A percentile compares a stretch with the other conserved stretches of the same genome.
Conservation (phyloP, 371 early-diverging fungal species). For the Syncephalastrum racemosum region DNA sequence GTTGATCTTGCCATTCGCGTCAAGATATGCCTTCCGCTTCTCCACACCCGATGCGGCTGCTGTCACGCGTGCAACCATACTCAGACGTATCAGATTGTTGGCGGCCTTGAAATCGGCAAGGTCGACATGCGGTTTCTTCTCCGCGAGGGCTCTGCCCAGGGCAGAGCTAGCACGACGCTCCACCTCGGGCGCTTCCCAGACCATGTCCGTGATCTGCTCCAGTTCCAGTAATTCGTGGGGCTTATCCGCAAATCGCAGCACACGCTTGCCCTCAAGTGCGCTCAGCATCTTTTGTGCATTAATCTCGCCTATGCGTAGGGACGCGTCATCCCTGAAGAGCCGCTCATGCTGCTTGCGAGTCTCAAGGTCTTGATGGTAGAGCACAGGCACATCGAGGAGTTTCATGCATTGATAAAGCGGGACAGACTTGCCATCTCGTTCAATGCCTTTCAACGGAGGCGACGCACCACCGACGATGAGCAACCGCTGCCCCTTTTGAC, state of each 20-base stretch:
- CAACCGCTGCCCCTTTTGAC: conserved; percentile 44
- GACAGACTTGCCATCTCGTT: conserved; percentile 4
- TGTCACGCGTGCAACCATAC: conserved; percentile 1
- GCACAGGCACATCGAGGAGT: conserved; percentile 22
- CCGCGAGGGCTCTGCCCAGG: conserved; percentile 32
- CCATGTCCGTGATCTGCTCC: conserved; percentile 24
- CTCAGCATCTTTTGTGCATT: conserved; percentile 45
- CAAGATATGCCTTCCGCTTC: conserved; percentile 3
- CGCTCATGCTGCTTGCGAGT: conserved; percentile 17
- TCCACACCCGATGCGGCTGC: conserved; percentile 11
- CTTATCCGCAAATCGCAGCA: conserved; percentile 10
- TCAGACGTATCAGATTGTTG: conserved; percentile 21
- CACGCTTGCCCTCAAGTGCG: conserved; percentile 24
- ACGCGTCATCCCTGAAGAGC: conserved; percentile 32
- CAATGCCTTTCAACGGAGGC: conserved; percentile 18
- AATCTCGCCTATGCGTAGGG: conserved; percentile 38
- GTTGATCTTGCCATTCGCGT: conserved; percentile 18
- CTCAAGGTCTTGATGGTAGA: conserved; percentile 9
- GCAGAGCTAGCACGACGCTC: conserved; percentile 38
- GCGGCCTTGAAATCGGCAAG: conserved; percentile 27
- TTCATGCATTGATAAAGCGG: conserved; percentile 28
- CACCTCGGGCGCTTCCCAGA: conserved; percentile 36
- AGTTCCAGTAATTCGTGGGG: conserved; percentile 15
- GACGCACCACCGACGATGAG: conserved; percentile 49
- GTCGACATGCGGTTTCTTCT: conserved; percentile 18